Base-by-base conservation (phyloP, 305 asterid species). In the Solanum hybrid region DNA sequence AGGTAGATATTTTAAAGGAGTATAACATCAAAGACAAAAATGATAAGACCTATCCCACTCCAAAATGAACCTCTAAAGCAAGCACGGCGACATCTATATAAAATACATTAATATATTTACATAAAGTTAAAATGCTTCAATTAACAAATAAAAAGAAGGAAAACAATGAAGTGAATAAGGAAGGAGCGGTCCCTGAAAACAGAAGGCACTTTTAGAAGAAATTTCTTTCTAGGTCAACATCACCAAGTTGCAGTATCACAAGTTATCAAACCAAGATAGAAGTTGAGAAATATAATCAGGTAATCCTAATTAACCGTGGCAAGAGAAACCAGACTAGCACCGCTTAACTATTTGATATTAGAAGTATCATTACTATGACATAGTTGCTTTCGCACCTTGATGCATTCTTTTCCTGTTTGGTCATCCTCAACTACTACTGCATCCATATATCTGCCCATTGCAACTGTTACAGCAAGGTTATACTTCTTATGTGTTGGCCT, bases 371-470 rank as follows among this genome's bases (percentile, higher is more conserved):
- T 85, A 35, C 32, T 35, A 85, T 85, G 77, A 60, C n/a, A 88
- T 36, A 32, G 87, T 79, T 60, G 12, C 36, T 56, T 7, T 79
- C 79, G 40, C 89, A 98, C 99, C 99, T 98, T 96, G 92, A 98
- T 98, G 89, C 99, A 98, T 91, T 98, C 99, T 91, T 98, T 98
- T 89, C 99, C 99, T 3, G 98, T 95, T 60, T 98, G 93, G 90
- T 98, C 99, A 92, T 96, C 97, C 89, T 96, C 99, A 91, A 98
- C 99, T 37, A 98, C 99, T 35, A 98, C 98, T 73, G 99, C 99
- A 92, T 98, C 99, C 99, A 98, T 98, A 94, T 96, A 97, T 94
- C 95, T 96, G 82, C 99, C 99, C 99, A 98, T 98, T 86, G 99
- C 99, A 93, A 98, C 98, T 91, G 99, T 98, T 92, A 98, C 98